Evolutionary conservation across 176 grass and related monocot genomes (phyloP).

Genomic region (Leersia perrieri): DNA sequence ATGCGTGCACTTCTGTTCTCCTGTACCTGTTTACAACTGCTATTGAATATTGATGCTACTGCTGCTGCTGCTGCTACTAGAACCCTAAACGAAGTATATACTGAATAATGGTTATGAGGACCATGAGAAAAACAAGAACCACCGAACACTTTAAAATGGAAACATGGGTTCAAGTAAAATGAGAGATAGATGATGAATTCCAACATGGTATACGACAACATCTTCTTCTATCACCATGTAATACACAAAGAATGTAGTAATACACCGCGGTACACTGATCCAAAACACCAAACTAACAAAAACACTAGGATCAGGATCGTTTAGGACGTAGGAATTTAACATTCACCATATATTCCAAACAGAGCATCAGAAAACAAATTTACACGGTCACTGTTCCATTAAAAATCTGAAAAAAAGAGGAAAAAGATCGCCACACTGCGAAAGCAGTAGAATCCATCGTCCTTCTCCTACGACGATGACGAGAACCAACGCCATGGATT

Average conservation of each 20-base stretch:
- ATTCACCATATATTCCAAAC: not conserved
- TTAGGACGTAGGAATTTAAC: not conserved
- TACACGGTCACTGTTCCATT: slow-evolving; percentile 5
- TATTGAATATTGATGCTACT: too few species aligned
- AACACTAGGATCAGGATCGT: not conserved
- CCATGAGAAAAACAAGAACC: not conserved
- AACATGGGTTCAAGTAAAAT: not conserved
- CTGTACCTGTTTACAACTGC: not conserved
- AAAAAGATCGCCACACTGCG: not conserved
- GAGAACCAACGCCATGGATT: not conserved
- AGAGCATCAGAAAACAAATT: not conserved
- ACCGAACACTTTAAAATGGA: not conserved
- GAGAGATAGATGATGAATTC: not conserved
- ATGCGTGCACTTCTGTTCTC: not conserved
- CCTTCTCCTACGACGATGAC: not conserved
- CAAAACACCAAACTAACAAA: not conserved
- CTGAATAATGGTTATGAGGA: not conserved
- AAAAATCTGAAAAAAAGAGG: not conserved
- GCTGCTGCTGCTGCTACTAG: not conserved
- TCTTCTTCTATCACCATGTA: slow-evolving; percentile 10
- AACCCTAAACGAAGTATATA: not conserved
- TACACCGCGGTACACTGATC: not conserved
- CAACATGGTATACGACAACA: not conserved
- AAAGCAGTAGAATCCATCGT: not conserved
- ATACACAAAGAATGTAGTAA: not conserved